These are phyloP conservation scores for Ichthyophthirius multifiliis DNA, from an alignment of 169 alveolate genomes.

Conservation along the genomic window DNA sequence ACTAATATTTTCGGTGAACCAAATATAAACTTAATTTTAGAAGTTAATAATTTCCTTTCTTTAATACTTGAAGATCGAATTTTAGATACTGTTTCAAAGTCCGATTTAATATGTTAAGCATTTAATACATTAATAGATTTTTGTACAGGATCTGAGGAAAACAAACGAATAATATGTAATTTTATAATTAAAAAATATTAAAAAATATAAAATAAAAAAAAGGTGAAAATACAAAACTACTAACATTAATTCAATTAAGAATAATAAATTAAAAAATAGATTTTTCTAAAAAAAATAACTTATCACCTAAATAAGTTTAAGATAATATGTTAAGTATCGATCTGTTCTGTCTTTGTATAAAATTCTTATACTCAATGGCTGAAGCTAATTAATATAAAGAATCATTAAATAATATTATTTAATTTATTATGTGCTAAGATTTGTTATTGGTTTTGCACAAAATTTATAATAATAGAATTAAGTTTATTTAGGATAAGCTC, in stretches of 20 bases:
- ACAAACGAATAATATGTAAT: background rate
- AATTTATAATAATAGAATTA: constrained; percentile 1
- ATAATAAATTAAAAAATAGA: background rate
- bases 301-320: background rate
- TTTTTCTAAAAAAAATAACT: background rate
- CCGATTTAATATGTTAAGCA: background rate
- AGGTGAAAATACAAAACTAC: background rate
- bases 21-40: background rate
- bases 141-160: background rate
- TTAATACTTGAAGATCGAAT: background rate
- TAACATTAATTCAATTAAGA: background rate
- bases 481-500: background rate
- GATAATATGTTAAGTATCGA: background rate
- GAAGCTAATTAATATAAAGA: background rate
- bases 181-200: background rate
- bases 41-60: background rate
- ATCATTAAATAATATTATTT: too few species aligned
- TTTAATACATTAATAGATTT: background rate
- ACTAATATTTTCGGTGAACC: background rate
- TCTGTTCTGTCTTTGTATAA: background rate
- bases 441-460: background rate
- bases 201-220: background rate
- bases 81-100: background rate
- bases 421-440: background rate
- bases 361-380: background rate